Base-by-base conservation (phyloP, 1,139 yeast genomes). In the Fermentozyma sake region DNA sequence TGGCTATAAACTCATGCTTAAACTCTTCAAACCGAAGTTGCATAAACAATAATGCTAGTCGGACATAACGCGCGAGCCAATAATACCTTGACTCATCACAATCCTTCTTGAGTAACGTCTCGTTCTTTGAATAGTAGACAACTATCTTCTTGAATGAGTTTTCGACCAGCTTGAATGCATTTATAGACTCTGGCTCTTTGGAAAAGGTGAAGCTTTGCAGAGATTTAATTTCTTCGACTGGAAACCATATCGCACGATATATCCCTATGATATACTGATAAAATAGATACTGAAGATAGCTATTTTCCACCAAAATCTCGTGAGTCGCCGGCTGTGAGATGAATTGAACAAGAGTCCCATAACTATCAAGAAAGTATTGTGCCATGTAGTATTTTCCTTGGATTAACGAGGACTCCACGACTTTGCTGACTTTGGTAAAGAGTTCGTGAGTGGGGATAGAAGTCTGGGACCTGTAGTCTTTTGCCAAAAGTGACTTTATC, bases 231-330 rank as follows among this genome's bases (percentile, higher is more conserved):
- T 18, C 24, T 9, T 34, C 38, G 13, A 16, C 18, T 1, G 50
- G 48, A 26, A 52, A 50, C 50, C 55, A 51, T 15, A 48, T 29
- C 20, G 37, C 30, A 19, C 35, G 41, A 32, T 46, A 52, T 16
- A 55, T 30, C 17, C 40, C 35, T n/a, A 44, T 39, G 1, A 48
- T 32, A 20, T 42, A 47, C 32, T 50, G 58, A 31, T 48, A 46
- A 22, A 52, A 50, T 16, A 48, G 41, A 30, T 43, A 54, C 38
- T 58, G 60, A 18, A 57, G 37, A 38, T 45, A 53, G 18, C 44
- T 31, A 34, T 55, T 55, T 4, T 35, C 32, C 7, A 27, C 36
- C 29, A 56, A 43, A 20, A 42, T 46, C 12, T 35, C 34, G 12
- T 36, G 38, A 24, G 44, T 45, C 16, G 41, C 35, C 4, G 58